A percentile compares a stretch with the other conserved stretches of the same genome.
These are phyloP conservation scores for Pulveroboletus frians DNA, from an alignment of 768 basidiomycete species.

Conservation along the genomic window DNA sequence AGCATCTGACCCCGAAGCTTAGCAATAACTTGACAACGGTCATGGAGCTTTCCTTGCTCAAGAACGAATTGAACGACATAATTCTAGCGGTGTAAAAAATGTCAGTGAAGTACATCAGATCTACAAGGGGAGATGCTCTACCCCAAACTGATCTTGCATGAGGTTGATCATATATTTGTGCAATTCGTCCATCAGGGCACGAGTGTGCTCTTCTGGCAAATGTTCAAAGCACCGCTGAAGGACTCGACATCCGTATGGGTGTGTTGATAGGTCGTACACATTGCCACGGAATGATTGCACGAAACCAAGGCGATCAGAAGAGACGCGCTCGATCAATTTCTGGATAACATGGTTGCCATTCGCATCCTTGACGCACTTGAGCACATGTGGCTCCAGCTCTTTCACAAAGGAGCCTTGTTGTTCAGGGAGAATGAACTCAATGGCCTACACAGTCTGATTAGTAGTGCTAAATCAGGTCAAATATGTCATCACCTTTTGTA, in stretches of 20 bases:
- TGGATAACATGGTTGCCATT: constrained; percentile 97
- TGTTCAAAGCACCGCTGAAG: constrained; percentile 90
- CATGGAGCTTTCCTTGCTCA: constrained; percentile 68
- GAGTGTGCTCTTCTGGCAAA: constrained; percentile 60
- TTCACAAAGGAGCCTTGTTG: constrained; percentile 72
- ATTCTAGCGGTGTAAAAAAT: constrained; percentile 47
- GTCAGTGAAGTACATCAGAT: not conserved
- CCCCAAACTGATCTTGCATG: constrained; percentile 90
- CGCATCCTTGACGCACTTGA: constrained; percentile 83
- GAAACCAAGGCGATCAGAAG: constrained; percentile 71
- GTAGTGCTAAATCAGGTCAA: not conserved
- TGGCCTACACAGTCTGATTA: constrained; percentile 48
- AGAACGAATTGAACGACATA: constrained; percentile 95
- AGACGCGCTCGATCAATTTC: constrained; percentile 79
- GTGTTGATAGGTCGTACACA: constrained; percentile 76
- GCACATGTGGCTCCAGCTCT: constrained; percentile 74
- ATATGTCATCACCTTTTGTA: constrained; percentile 66
- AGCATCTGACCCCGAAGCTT: constrained; percentile 76
- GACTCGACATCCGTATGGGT: constrained; percentile 93
- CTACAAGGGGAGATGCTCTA: constrained; percentile 34
- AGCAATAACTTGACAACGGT: constrained; percentile 59
- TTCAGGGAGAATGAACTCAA: constrained; percentile 74
- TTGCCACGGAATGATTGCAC: constrained; percentile 71
- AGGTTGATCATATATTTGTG: constrained; percentile 63
- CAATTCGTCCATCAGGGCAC: constrained; percentile 77